Conservation (phyloP, 2,329 filamentous ascomycete species). For the Seiridium unicorne region DNA sequence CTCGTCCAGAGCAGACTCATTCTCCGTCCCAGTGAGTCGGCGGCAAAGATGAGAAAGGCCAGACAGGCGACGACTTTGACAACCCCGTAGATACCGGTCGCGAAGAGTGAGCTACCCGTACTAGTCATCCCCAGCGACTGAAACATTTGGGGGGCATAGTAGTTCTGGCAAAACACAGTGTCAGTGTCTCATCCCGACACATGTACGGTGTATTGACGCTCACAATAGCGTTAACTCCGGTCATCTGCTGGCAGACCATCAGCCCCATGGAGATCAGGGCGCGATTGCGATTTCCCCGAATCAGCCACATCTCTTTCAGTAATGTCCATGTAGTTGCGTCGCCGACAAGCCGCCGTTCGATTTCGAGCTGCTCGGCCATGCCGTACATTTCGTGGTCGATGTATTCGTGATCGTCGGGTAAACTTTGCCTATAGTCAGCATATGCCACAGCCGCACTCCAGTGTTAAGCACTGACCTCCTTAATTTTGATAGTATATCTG, state of each 20-base stretch:
- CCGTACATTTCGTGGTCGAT: conserved; percentile 46
- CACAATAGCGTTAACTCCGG: conserved; percentile 39
- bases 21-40: conserved; percentile 67
- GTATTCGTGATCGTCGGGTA: conserved; percentile 54
- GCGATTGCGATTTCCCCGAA: conserved; percentile 43
- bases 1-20: conserved; percentile 62
- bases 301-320: conserved; percentile 27
- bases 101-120: conserved; percentile 61
- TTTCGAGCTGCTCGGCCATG: conserved; percentile 42
- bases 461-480: conserved; percentile 11
- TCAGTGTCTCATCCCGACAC: too few relatives aligned
- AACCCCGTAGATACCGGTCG: conserved; percentile 72
- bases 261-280: conserved; percentile 45
- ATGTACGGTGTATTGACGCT: too few relatives aligned
- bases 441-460: too few relatives aligned
- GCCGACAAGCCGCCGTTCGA: conserved; percentile 49
- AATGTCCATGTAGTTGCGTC: conserved; percentile 45
- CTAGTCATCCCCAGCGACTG: conserved; percentile 58
- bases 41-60: conserved; percentile 64
- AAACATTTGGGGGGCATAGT: conserved; percentile 71
- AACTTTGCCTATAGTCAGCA: conserved; percentile 22
- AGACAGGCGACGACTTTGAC: conserved; percentile 66
- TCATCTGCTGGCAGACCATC: conserved; percentile 54
- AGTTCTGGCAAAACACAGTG: conserved; percentile 37
- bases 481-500: conserved; percentile 52